These are phyloP conservation scores for Coniochaeta sp. DNA, from an alignment of 2,329 filamentous ascomycete genomes.

Conservation along the genomic window DNA sequence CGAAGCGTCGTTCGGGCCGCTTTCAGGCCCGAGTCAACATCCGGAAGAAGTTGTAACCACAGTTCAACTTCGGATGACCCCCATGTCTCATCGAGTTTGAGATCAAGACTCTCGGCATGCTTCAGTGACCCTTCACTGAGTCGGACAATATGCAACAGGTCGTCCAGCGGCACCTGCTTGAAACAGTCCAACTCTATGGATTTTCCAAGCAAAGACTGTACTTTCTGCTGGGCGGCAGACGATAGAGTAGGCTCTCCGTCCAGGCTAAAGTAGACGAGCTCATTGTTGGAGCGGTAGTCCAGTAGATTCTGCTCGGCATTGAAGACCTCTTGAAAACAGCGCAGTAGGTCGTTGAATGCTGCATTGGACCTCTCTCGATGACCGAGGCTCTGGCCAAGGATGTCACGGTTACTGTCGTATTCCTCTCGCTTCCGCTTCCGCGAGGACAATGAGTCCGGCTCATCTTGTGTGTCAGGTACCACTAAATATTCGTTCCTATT, in stretches of 20 bases:
- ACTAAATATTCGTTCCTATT: constrained; percentile 46
- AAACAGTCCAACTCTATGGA: constrained; percentile 64
- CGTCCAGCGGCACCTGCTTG: constrained; percentile 63
- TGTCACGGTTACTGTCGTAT: constrained; percentile 43
- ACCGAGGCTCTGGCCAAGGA: constrained; percentile 58
- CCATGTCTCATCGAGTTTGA: constrained; percentile 63
- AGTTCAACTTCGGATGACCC: constrained; percentile 58
- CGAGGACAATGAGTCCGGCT: constrained; percentile 37
- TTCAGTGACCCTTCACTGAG: constrained; percentile 71
- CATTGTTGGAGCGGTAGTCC: constrained; percentile 44
- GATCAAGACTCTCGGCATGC: constrained; percentile 56
- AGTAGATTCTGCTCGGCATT: constrained; percentile 65
- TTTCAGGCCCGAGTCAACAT: constrained; percentile 65
- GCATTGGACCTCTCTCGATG: constrained; percentile 75
- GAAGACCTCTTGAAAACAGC: constrained; percentile 64
- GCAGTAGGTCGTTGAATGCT: constrained; percentile 62
- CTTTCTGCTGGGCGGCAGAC: constrained; percentile 56
- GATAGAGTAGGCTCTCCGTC: constrained; percentile 61
- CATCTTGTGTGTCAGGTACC: constrained; percentile 36
- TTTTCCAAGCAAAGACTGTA: constrained; percentile 68
- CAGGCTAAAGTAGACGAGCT: constrained; percentile 45
- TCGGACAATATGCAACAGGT: constrained; percentile 66
- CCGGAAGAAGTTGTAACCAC: constrained; percentile 62
- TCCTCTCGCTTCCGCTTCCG: constrained; percentile 47
- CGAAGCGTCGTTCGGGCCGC: constrained; percentile 73